Conservation (phyloP, 495 filamentous ascomycete genomes). For the Wilcoxina mikolae region DNA sequence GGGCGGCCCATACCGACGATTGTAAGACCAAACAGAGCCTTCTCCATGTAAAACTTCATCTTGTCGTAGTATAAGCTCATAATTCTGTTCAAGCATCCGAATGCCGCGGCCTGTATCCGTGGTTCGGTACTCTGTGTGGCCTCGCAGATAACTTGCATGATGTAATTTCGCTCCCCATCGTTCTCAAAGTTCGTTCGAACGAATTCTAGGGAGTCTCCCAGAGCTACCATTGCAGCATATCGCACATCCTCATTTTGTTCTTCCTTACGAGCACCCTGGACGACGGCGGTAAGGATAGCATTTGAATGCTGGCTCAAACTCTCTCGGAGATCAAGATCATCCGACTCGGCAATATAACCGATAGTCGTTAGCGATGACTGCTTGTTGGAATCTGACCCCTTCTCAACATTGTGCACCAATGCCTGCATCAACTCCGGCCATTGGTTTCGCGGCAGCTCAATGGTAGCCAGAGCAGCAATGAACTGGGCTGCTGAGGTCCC, state of each 20-base stretch:
- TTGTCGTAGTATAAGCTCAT: slow-evolving; percentile 98
- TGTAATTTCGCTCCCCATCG: slow-evolving; percentile 97
- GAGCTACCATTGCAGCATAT: slow-evolving; percentile 76
- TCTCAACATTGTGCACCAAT: slow-evolving; percentile 80
- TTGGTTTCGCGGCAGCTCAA: slow-evolving; percentile 82
- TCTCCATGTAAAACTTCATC: slow-evolving; percentile 99
- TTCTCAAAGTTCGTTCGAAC: slow-evolving; percentile 96
- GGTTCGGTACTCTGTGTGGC: slow-evolving; percentile 83
- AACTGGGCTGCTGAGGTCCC: slow-evolving; percentile 86
- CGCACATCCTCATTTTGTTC: slow-evolving; percentile 82
- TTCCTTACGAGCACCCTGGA: slow-evolving; percentile 92
- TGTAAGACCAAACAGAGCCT: slow-evolving; percentile 94
- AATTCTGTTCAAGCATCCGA: slow-evolving; percentile 92
- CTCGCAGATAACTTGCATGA: slow-evolving; percentile 99
- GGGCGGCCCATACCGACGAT: slow-evolving; percentile 97
- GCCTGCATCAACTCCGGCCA: slow-evolving; percentile 89
- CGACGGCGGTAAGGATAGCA: slow-evolving; percentile 91
- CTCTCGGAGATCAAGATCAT: slow-evolving; percentile 70
- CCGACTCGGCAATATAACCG: slow-evolving; percentile 93
- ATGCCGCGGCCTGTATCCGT: slow-evolving; percentile 85
- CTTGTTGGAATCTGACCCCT: slow-evolving; percentile 71
- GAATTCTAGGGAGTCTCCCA: slow-evolving; percentile 95
- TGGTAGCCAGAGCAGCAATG: slow-evolving; percentile 82
- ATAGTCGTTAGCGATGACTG: slow-evolving; percentile 87
- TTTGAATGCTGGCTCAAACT: slow-evolving; percentile 79